These are phyloP conservation scores for Dalbergia oliveri DNA, from an alignment of 306 rosid species.

Conservation along the genomic window DNA sequence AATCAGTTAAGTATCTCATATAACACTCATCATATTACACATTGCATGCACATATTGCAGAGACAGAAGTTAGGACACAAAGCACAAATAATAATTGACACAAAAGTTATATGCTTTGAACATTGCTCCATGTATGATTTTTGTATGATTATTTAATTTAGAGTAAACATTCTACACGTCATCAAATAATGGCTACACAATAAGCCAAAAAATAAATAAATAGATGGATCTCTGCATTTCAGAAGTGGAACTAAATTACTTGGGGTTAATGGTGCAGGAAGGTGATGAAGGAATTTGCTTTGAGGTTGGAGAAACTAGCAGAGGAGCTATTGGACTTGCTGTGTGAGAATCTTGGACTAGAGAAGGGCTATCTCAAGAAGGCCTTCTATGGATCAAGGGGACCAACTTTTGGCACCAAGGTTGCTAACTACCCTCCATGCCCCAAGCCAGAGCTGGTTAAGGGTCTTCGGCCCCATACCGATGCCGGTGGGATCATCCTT, in stretches of 20 bases:
- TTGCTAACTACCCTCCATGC: constrained; percentile 90
- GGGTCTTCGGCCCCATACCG: constrained; percentile 95
- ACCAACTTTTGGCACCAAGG: constrained; percentile 91
- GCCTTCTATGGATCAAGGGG: constrained; percentile 83
- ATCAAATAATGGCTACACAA: too few relatives aligned
- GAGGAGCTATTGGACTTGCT: constrained; percentile 79
- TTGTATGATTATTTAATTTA: background rate
- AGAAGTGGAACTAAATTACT: constrained; percentile 27
- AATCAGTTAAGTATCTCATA: too few relatives aligned
- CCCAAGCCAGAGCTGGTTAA: constrained; percentile 86
- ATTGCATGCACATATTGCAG: constrained; percentile 40
- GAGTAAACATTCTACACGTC: background rate
- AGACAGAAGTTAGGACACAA: background rate
- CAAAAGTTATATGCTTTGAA: background rate
- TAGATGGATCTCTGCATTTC: background rate
- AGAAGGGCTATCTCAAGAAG: constrained; percentile 81
- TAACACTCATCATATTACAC: background rate
- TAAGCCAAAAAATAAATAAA: background rate
- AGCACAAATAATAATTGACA: background rate
- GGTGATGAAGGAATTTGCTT: constrained; percentile 84
- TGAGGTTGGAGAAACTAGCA: constrained; percentile 70
- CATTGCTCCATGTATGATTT: background rate
- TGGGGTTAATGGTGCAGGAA: constrained; percentile 52
- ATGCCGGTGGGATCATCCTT: constrained; percentile 90
- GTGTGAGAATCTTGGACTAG: constrained; percentile 90